Evolutionary conservation across 768 basidiomycete genomes (phyloP).

Genomic region (Royoungia palumana): DNA sequence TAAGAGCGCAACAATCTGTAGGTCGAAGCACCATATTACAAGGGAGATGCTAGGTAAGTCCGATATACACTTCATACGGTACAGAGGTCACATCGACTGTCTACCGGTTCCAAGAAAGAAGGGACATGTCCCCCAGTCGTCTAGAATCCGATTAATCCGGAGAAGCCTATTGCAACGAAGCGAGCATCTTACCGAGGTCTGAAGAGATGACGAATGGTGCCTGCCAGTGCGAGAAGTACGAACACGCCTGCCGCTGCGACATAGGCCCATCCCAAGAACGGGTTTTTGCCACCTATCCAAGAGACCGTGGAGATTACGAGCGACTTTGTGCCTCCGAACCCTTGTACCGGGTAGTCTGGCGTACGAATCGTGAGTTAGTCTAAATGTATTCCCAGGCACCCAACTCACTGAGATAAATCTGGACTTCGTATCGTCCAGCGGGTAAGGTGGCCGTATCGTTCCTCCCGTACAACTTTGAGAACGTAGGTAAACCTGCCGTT

Average conservation of each 20-base stretch:
- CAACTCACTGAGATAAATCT: slow-evolving; percentile 70
- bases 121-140: slow-evolving; percentile 82
- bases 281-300: slow-evolving; percentile 98
- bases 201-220: slow-evolving; percentile 89
- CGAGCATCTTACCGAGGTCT: slow-evolving; percentile 69
- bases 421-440: slow-evolving; percentile 72
- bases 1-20: slow-evolving; percentile 14
- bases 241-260: slow-evolving; percentile 86
- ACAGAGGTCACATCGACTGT: background rate
- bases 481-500: slow-evolving; percentile 94
- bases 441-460: slow-evolving; percentile 76
- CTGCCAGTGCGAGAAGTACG: slow-evolving; percentile 79
- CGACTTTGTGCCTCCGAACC: slow-evolving; percentile 93
- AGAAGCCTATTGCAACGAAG: background rate
- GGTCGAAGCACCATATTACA: slow-evolving; percentile 22
- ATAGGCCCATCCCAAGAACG: slow-evolving; percentile 98
- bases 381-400: background rate
- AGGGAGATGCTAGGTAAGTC: slow-evolving; percentile 10
- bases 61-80: slow-evolving; percentile 7
- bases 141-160: slow-evolving; percentile 34
- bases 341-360: slow-evolving; percentile 89
- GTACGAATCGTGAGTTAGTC: slow-evolving; percentile 4
- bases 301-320: slow-evolving; percentile 96
- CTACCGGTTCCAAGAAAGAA: slow-evolving; percentile 79
- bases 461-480: slow-evolving; percentile 90